phyloP scores from a whole-genome alignment of 441 rosid species.

The Populus hybrid region DNA sequence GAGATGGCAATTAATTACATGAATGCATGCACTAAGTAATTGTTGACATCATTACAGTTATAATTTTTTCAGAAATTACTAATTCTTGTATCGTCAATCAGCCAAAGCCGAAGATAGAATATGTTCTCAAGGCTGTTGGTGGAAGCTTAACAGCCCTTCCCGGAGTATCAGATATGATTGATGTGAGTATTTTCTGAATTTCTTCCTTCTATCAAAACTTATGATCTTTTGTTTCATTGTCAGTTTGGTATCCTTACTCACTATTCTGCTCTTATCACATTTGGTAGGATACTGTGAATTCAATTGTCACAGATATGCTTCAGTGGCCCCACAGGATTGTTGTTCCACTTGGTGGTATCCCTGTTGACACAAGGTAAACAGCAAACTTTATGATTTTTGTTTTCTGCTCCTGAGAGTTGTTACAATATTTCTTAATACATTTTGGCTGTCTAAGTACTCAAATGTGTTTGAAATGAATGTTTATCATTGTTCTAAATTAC shows the following conservation, averaged over 20 bases:
- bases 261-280: constrained; percentile 6
- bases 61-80: constrained; percentile 24
- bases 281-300: constrained; percentile 74
- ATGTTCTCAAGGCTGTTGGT: constrained; percentile 92
- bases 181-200: constrained; percentile 66
- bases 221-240: neutral
- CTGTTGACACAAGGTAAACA: constrained; percentile 76
- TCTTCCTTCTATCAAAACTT: neutral
- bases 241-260: constrained; percentile 6
- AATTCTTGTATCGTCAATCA: constrained; percentile 32
- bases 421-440: neutral
- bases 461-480: neutral
- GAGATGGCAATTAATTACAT: neutral
- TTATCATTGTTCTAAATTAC: neutral
- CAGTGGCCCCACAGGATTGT: constrained; percentile 99
- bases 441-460: neutral
- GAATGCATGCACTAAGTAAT: neutral
- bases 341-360: constrained; percentile 90
- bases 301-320: constrained; percentile 87
- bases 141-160: constrained; percentile 98
- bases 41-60: neutral
- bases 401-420: neutral
- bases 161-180: constrained; percentile 92
- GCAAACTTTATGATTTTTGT: constrained; percentile 1
- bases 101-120: constrained; percentile 95